phyloP scores from a whole-genome alignment of 2,329 filamentous ascomycete species.

The Penicillium brasilianum region DNA sequence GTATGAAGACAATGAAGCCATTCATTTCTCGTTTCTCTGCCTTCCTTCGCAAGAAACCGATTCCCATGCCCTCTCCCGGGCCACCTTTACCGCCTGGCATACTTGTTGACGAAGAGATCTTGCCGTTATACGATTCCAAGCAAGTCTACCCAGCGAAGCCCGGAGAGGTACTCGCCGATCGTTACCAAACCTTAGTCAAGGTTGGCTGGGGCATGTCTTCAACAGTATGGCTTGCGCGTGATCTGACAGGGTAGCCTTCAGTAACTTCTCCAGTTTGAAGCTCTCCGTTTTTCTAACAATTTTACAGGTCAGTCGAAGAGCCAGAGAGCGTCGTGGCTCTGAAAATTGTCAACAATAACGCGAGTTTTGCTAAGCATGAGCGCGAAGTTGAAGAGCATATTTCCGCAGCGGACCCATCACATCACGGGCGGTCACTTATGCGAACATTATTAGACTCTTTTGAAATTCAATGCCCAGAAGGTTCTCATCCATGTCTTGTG shows the following conservation, averaged over 20 bases:
- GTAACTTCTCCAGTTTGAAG: conserved; percentile 24
- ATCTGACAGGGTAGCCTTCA: conserved; percentile 35
- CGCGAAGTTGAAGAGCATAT: conserved; percentile 43
- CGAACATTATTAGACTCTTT: conserved; percentile 44
- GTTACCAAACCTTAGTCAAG: conserved; percentile 38
- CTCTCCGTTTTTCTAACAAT: conserved; percentile 30
- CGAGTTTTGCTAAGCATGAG: conserved; percentile 35
- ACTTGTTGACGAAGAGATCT: conserved; percentile 39
- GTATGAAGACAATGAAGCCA: background rate
- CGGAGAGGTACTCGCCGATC: conserved; percentile 36
- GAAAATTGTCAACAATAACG: conserved; percentile 37
- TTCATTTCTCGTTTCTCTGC: background rate
- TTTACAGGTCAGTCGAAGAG: conserved; percentile 32
- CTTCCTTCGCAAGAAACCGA: conserved; percentile 34
- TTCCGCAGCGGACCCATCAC: conserved; percentile 36
- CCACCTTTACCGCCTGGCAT: conserved; percentile 30
- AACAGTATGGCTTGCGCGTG: conserved; percentile 40
- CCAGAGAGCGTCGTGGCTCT: conserved; percentile 35
- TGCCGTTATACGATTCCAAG: conserved; percentile 35
- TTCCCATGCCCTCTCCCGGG: conserved; percentile 32
- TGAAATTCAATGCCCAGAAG: conserved; percentile 36
- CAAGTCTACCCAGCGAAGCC: conserved; percentile 39
- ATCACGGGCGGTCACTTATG: conserved; percentile 42
- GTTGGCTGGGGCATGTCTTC: conserved; percentile 39
- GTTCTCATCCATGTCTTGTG: conserved; percentile 45